phyloP scores from a whole-genome alignment of 2,329 filamentous ascomycete genomes.

The Colletotrichum cereale region DNA sequence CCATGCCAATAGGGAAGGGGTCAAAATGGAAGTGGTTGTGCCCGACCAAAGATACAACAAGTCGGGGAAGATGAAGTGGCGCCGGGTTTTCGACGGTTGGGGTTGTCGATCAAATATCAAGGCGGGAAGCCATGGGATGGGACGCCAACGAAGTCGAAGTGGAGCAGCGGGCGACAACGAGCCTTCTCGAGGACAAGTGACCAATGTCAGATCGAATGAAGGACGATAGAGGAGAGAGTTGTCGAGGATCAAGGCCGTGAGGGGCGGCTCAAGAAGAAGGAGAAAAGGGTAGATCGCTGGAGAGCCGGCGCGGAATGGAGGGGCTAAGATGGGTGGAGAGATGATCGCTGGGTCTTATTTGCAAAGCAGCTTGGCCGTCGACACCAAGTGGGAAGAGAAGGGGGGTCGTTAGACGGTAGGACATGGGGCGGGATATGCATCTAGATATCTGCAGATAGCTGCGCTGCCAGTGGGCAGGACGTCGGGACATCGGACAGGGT shows the following conservation, averaged over 20 bases:
- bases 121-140: conserved; percentile 6
- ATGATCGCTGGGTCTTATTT: conserved; percentile 39
- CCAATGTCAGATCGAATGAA: conserved; percentile 1
- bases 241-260: conserved; percentile 28
- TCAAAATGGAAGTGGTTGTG: conserved; percentile 15
- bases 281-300: conserved; percentile 29
- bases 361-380: conserved; percentile 32
- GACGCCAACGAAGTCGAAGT: conserved; percentile 12
- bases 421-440: conserved; percentile 39
- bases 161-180: conserved; percentile 14
- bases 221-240: neutral
- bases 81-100: neutral
- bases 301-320: conserved; percentile 37
- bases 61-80: conserved; percentile 7
- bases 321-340: conserved; percentile 39
- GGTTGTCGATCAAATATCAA: conserved; percentile 36
- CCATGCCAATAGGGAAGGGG: conserved; percentile 52
- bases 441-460: conserved; percentile 41
- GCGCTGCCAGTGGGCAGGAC: conserved; percentile 34
- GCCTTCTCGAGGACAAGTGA: conserved; percentile 3
- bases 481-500: conserved; percentile 34
- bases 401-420: conserved; percentile 35
- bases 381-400: conserved; percentile 28
- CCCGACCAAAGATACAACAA: conserved; percentile 5
- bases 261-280: conserved; percentile 33